These are phyloP conservation scores for Colletotrichum gigasporum DNA, from an alignment of 2,329 filamentous ascomycete species.

Conservation along the genomic window DNA sequence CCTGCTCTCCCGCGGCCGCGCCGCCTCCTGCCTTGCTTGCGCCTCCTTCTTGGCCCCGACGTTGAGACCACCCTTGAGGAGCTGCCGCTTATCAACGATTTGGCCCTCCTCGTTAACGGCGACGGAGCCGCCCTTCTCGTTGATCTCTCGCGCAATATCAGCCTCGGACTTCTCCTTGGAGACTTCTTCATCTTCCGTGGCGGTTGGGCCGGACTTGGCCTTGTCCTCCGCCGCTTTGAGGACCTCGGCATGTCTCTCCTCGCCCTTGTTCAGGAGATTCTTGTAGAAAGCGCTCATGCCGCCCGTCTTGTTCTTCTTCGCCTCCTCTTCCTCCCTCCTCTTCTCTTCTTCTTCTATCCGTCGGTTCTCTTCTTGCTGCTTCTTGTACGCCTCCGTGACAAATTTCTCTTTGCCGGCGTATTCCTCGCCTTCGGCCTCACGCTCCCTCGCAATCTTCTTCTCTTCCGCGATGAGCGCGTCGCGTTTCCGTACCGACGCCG, in stretches of 20 bases:
- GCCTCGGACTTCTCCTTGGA: constrained; percentile 64
- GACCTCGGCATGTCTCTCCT: constrained; percentile 74
- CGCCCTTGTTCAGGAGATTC: constrained; percentile 75
- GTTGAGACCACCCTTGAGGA: constrained; percentile 81
- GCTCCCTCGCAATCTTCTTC: constrained; percentile 80
- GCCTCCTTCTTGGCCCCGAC: constrained; percentile 70
- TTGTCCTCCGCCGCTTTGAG: constrained; percentile 72
- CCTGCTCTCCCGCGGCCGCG: constrained; percentile 32
- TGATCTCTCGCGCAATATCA: constrained; percentile 74
- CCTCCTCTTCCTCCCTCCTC: constrained; percentile 69
- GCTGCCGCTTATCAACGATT: constrained; percentile 84
- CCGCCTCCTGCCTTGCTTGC: constrained; percentile 40
- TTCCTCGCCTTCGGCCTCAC: constrained; percentile 82
- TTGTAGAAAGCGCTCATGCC: constrained; percentile 85
- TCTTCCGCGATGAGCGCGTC: constrained; percentile 83
- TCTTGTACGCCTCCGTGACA: constrained; percentile 84
- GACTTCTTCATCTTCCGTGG: constrained; percentile 38
- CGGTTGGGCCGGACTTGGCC: constrained; percentile 50
- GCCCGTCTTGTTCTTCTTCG: constrained; percentile 70
- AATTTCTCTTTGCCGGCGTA: constrained; percentile 87
- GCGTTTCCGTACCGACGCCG: constrained; percentile 80
- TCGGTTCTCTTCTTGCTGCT: constrained; percentile 80
- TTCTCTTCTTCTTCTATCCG: constrained; percentile 77
- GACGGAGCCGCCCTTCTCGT: constrained; percentile 68
- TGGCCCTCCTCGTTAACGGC: constrained; percentile 84